Conservation (phyloP, 805 yeast genomes). For the Candida ficus region DNA sequence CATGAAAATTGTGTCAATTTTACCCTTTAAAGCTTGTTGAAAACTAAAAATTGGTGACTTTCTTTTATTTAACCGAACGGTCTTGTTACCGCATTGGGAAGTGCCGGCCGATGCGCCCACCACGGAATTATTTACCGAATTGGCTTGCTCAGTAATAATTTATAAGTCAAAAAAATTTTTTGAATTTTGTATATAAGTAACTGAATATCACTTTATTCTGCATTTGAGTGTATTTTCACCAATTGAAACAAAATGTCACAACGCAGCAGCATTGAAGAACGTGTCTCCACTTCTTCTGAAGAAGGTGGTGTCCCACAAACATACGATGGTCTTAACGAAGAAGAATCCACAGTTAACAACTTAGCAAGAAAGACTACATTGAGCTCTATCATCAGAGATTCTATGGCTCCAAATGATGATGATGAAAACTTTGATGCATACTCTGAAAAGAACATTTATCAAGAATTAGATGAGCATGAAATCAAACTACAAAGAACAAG, state of each 20-base stretch:
- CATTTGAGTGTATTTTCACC: too few species aligned
- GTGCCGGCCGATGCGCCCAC: too few species aligned
- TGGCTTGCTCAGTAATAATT: too few species aligned
- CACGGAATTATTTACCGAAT: too few species aligned
- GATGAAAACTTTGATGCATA: conserved; percentile 12
- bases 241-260: background rate
- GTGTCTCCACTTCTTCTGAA: background rate
- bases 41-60: too few species aligned
- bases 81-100: too few species aligned
- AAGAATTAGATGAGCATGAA: conserved; percentile 29
- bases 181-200: too few species aligned
- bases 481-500: conserved; percentile 37
- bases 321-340: background rate
- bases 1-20: too few species aligned
- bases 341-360: background rate
- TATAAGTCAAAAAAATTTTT: too few species aligned
- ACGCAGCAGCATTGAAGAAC: background rate
- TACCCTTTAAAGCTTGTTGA: too few species aligned
- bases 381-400: background rate
- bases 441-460: conserved; percentile 32
- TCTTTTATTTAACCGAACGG: too few species aligned
- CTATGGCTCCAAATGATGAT: background rate
- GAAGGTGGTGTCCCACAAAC: background rate
- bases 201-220: too few species aligned
- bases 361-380: conserved; percentile 2